Base-by-base conservation (phyloP, 169 alveolate species). In the Cryptosporidium felis region DNA sequence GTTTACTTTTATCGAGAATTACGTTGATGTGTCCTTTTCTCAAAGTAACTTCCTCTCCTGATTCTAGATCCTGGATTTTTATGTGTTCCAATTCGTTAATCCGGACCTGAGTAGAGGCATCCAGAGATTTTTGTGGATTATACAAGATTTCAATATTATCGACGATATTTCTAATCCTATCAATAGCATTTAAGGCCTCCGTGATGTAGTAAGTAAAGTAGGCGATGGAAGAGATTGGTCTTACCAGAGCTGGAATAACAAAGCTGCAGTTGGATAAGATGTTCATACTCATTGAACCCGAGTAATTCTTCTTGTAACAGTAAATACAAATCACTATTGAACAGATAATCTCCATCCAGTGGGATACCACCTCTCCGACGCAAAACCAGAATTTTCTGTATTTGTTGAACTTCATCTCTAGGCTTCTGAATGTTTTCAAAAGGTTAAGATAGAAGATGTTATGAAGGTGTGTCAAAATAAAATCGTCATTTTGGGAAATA, bases 291-390 rank as follows among this genome's bases (percentile, higher is more conserved):
- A 53, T 44, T 0, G 61, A n/a, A 40, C 46, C 46, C 3, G 65
- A 26, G 28, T 36, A 53, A 3, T 74, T 18, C 3, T 49, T 53
- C 21, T 32, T 21, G 21, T 74, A 53, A 34, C 85, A 49, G 42
- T 74, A 74, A 9, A 56, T 12, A 12, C 67, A 74, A 34, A 74
- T 36, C 8, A 47, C 53, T 23, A 74, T 53, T 36, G 66, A 36
- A 34, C 85, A 74, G 3, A 58, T 30, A 5, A 74, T 74, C 28
- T 49, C 65, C 74, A 74, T 74, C 85, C 85, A 74, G 18, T 74
- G 46, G 5, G 74, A 53, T 12, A 5, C 58, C 16, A 74, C 38
- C 30, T 74, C 85, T 0, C 85, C 85, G 14, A 74, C 18, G 42
- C 74, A 49, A 56, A 53, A 74, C 85, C 85, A 74, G 9, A 49